phyloP scores from a whole-genome alignment of 2,329 filamentous ascomycete genomes.

The Cladosporium sp. region DNA sequence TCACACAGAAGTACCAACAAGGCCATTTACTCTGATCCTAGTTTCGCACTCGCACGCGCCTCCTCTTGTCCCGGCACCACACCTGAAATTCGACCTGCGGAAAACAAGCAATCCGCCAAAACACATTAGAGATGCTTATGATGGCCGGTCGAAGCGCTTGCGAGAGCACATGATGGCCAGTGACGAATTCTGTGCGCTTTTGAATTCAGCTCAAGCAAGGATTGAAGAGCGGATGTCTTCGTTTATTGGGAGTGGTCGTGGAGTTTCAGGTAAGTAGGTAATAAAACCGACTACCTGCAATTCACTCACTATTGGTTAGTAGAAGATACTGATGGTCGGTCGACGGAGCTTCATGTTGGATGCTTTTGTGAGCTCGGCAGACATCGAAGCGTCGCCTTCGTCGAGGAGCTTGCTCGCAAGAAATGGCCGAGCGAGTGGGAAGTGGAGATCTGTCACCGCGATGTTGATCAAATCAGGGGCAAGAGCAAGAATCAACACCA shows the following conservation, averaged over 20 bases:
- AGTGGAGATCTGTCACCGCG: slow-evolving; percentile 27
- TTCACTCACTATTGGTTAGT: background rate
- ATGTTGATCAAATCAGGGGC: slow-evolving; percentile 19
- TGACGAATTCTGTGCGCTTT: slow-evolving; percentile 12
- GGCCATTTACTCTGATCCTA: background rate
- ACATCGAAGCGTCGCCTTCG: slow-evolving; percentile 32
- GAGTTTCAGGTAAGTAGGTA: background rate
- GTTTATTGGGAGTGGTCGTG: background rate
- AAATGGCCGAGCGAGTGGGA: slow-evolving; percentile 25
- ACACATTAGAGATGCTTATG: slow-evolving; percentile 20
- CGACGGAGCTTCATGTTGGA: slow-evolving; percentile 22
- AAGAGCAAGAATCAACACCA: background rate
- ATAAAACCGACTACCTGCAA: no score
- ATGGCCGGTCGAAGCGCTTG: slow-evolving; percentile 21
- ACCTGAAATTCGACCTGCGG: slow-evolving; percentile 21
- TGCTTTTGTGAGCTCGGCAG: slow-evolving; percentile 31
- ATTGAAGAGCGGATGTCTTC: background rate
- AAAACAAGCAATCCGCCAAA: slow-evolving; percentile 21
- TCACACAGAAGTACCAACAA: background rate
- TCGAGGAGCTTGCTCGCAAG: slow-evolving; percentile 25
- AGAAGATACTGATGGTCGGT: background rate
- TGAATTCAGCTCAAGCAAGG: background rate
- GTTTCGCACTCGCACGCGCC: slow-evolving; percentile 21
- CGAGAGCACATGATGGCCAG: slow-evolving; percentile 21
- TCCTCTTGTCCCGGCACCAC: slow-evolving; percentile 18